Percentiles rank a stretch among this genome's conserved stretches.
Evolutionary conservation across 202 grass and related monocot genomes (phyloP).

Genomic region (Dendrocalamus latiflorus): DNA sequence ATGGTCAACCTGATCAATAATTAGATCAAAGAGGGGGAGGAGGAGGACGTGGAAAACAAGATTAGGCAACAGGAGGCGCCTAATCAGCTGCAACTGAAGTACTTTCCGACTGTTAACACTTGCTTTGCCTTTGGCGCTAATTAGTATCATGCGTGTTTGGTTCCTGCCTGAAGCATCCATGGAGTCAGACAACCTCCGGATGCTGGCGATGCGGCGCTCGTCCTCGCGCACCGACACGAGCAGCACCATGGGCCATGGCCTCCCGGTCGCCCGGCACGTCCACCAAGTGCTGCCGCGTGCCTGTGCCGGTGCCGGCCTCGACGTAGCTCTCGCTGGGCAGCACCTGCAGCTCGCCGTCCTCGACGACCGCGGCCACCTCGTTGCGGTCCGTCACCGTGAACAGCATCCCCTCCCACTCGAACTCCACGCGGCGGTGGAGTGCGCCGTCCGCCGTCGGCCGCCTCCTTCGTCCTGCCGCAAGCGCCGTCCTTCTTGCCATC

Average conservation of each 20-base stretch:
- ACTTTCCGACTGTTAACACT: too few species aligned
- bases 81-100: too few species aligned
- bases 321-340: slow-evolving; percentile 7
- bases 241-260: slow-evolving; percentile 10
- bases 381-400: not conserved
- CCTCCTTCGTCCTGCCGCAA: too few species aligned
- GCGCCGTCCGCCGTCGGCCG: too few species aligned
- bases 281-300: slow-evolving; percentile 2
- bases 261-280: slow-evolving; percentile 6
- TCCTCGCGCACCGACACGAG: too few species aligned
- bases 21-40: too few species aligned
- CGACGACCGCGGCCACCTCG: not conserved
- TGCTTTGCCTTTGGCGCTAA: too few species aligned
- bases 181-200: not conserved
- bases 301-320: not conserved
- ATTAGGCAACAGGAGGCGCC: too few species aligned
- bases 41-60: too few species aligned
- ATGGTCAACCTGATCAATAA: too few species aligned
- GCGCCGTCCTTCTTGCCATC: too few species aligned
- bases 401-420: not conserved
- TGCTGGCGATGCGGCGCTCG: not conserved
- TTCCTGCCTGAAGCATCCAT: not conserved
- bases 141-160: not conserved
- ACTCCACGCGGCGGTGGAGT: not conserved
- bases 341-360: not conserved